Base-by-base conservation (phyloP, 2,329 filamentous ascomycete species). In the Penicillium occitanis region DNA sequence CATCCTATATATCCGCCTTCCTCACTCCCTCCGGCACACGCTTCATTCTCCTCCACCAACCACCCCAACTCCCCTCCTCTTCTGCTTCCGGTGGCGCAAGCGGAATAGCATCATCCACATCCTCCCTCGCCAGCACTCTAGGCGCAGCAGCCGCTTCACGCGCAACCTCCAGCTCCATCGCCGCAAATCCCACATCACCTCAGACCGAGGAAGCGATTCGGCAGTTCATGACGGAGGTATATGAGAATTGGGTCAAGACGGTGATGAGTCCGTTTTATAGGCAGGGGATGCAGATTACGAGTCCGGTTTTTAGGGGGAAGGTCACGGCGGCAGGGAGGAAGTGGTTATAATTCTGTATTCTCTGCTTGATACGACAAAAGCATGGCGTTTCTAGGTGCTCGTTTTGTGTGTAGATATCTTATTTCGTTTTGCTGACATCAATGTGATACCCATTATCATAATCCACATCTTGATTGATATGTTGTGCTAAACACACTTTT, bases 181-280 rank as follows among this genome's bases (percentile, higher is more conserved):
- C 88, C 65, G 89, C 90, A 70, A 97, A 97, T 77, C 94, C 94
- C 0, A 94, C 90, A 2, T 91, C 90, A 67, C 90, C 92, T 5
- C 92, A 94, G 76, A 96, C 94, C 5, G 95, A 99, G 80, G 95
- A 99, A 81, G 94, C 95, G 4, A 91, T 98, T 72, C 89, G 92
- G 76, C 92, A 92, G 79, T 99, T 98, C 82, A 97, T 99, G 82
- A 85, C 86, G 17, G 95, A 99, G 76, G 91, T 97, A 13, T 98
- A 97, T 80, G 95, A 99, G 80, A 92, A 89, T 71, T 99, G 94
- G 90, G 87, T 97, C 70, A 99, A 99, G 85, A 91, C 93, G 13
- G 88, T 93, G 66, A 98, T 99, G 95, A 98, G 88, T 75, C 95
- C 95, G 0, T 99, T 99, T 78, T 98, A 97, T 82, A 85, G 86